Evolutionary conservation across 129 eudicot species (phyloP), one percentile per base, ranked within the genome.

Genomic region (Ambrosia artemisiifolia): DNA sequence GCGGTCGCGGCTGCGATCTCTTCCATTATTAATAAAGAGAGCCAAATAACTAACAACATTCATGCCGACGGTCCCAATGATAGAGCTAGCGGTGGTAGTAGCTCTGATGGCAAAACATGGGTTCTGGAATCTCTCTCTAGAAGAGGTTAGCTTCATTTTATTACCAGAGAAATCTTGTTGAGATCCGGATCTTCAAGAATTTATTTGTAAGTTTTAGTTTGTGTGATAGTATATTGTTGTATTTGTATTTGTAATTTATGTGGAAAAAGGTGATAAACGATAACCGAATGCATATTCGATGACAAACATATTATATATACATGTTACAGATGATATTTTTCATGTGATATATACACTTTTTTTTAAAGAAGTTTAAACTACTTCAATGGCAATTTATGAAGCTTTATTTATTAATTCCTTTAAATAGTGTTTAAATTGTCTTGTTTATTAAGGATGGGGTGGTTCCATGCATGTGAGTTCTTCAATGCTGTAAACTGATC

Each of bases 1-100:
- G 97, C 97, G 14, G 97, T 91, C 17, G 97, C 97, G 38, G 97
- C 97, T 1, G 97, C 97, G 16, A 88, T 91, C 65, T 85, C 97
- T 7, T 91, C 95, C 1, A 78, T 87, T 55, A 88, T 88, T 48
- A 91, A 85, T 85, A 83, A 88, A 73, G 95, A 91, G 63, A 78
- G 71, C 79, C 87, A 85, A 80, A 68, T 75, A 56, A 82, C 57
- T 75, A 61, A 67, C 46, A 47, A 8, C 53, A 66, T 36, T 42
- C 74, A 51, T 11, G 77, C 40, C 5, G 74, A 49, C 63, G 81
- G 60, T 62, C 20, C 75, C 36, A 74, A 50, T 51, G 84, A 83
- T 75, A 77, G 79, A 14, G 84, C 70, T 36, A 71, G 60, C 35
- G 83, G 80, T 33, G 81, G 79, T 60, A 54, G 84, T 36, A 80